Percentiles rank a stretch among this genome's conserved stretches.
Evolutionary conservation across 345 rosid species (phyloP).

Genomic region (Eucalyptus paniculata): DNA sequence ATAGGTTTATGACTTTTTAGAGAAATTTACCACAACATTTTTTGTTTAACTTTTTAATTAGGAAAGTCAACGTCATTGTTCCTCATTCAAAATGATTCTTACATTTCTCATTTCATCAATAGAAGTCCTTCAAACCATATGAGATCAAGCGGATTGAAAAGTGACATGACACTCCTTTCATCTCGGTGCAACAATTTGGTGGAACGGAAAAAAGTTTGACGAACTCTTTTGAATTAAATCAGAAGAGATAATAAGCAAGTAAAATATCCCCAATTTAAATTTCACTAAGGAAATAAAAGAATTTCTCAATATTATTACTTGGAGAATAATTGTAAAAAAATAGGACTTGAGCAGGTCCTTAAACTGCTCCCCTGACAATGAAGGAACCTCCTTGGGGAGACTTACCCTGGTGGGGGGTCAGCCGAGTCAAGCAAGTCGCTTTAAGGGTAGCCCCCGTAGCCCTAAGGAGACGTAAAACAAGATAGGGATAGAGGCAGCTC

Average conservation of each 20-base stretch:
- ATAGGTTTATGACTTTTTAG: too few relatives aligned
- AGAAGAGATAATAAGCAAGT: background rate
- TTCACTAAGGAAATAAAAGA: background rate
- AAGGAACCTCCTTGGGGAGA: too few relatives aligned
- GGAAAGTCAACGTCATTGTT: too few relatives aligned
- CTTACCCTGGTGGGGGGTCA: too few relatives aligned
- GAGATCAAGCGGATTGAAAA: background rate
- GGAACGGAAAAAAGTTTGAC: too few relatives aligned
- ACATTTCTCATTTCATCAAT: background rate
- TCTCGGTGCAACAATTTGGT: background rate
- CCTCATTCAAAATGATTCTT: too few relatives aligned
- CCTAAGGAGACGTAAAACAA: too few relatives aligned
- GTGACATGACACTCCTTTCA: background rate
- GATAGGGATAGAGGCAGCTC: too few relatives aligned
- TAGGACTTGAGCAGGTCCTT: fast-evolving
- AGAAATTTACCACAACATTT: background rate
- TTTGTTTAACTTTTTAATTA: too few relatives aligned
- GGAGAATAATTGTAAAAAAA: background rate
- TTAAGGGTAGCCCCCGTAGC: too few relatives aligned
- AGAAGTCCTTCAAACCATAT: background rate
- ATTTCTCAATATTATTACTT: background rate
- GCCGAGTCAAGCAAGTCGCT: fast-evolving
- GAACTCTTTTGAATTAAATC: background rate
- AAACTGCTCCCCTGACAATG: too few relatives aligned
- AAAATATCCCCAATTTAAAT: background rate